Evolutionary conservation across 2,329 filamentous ascomycete genomes (phyloP), one percentile per base, ranked within the genome.

Genomic region (Juglanconis sp.): DNA sequence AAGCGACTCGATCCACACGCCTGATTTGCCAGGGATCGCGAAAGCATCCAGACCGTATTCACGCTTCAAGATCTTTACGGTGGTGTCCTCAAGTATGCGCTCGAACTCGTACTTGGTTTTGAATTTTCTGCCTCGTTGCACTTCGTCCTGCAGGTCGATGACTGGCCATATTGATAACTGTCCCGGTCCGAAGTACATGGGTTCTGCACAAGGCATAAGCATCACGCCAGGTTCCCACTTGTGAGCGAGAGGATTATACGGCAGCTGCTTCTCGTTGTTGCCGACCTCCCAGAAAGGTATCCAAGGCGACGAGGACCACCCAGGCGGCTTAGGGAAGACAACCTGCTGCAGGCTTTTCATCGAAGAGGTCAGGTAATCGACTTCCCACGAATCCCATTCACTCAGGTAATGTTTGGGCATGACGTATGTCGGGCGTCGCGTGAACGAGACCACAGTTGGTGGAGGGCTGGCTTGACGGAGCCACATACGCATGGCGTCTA

Each of bases 141-240:
- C 34, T 2, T 42, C 36, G 3, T 63, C 61, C n/a, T 24, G 30
- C 3, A 63, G 30, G 32, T 63, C 61, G 9, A 63, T 55, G 7
- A 61, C 40, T 8, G 61, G 61, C 61, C 61, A 63, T 17, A 63
- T 57, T 7, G 58, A 61, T 7, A 63, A 13, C 34, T 63, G 61
- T 2, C 61, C 61, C 3, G 61, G 61, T 5, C 61, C 61, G 5
- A 55, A 59, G 40, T 54, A 63, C 58, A 63, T 63, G 30, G 61
- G 36, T 15, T 63, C 61, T 17, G 50, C n/a, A 15, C 61, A 63
- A 8, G 61, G 61, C 58, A 63, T 57, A 54, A 49, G 32, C 8
- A 60, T 48, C 4, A 63, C 58, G 3, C 51, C 55, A 15, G 56
- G 50, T 1, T 53, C 54, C 61, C 61, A 63, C 17, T 54, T 7